Percentiles rank a stretch among this genome's conserved stretches.
Evolutionary conservation across 306 rosid genomes (phyloP).

Genomic region (Dalbergia cochinchinensis): DNA sequence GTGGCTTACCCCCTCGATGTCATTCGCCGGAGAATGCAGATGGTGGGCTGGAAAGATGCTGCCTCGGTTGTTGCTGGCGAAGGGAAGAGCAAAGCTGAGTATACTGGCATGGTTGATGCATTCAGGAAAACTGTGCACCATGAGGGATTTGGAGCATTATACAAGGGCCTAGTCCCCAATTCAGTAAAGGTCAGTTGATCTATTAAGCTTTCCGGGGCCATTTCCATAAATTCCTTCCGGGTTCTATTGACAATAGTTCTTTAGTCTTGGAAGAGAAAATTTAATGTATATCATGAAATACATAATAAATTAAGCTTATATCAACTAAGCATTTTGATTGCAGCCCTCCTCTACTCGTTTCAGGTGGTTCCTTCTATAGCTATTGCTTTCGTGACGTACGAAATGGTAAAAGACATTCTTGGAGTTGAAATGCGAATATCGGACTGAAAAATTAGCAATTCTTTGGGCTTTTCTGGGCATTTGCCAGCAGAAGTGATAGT

Average conservation of each 20-base stretch:
- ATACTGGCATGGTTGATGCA: constrained; percentile 92
- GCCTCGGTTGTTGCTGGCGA: constrained; percentile 78
- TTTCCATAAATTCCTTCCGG: neutral
- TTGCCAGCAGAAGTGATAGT: constrained; percentile 4
- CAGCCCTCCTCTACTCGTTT: constrained; percentile 21
- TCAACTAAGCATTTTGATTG: neutral
- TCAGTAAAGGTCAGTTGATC: constrained; percentile 71
- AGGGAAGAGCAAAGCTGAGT: constrained; percentile 74
- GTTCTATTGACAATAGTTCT: neutral
- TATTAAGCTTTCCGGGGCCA: neutral
- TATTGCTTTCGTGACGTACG: constrained; percentile 74
- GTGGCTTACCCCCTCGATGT: constrained; percentile 97
- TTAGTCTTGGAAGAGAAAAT: neutral
- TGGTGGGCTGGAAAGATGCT: constrained; percentile 95
- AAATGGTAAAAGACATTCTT: constrained; percentile 69
- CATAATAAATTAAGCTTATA: neutral
- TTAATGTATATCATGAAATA: constrained; percentile 11
- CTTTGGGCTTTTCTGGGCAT: constrained; percentile 3
- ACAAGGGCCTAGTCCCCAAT: constrained; percentile 97
- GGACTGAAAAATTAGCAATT: constrained; percentile 52
- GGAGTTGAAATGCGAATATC: constrained; percentile 78
- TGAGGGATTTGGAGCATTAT: constrained; percentile 92
- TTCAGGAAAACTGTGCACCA: constrained; percentile 85
- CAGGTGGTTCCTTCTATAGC: constrained; percentile 88
- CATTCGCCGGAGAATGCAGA: constrained; percentile 97